Conservation (phyloP, 106 monocot species). For the Narthecium ossifragum region DNA sequence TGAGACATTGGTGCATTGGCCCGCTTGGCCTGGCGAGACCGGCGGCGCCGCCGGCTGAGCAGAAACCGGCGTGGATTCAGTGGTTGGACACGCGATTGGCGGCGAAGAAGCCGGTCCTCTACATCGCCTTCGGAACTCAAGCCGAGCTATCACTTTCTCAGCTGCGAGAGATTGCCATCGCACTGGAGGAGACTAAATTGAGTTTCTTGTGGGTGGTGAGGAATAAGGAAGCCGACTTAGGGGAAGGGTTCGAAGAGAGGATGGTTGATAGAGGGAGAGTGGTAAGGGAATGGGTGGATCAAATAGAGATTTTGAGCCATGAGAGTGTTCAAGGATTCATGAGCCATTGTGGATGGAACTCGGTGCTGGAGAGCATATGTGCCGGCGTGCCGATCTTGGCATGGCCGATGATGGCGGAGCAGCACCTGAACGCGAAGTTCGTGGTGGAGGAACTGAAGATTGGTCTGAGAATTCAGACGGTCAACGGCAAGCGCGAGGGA, state of each 20-base stretch:
- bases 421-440: constrained; percentile 35
- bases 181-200: constrained; percentile 32
- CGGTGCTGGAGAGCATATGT: no score
- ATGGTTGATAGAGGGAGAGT: constrained; percentile 10
- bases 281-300: no score
- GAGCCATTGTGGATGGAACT: constrained; percentile 58
- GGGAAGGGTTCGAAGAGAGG: no score
- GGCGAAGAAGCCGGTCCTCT: constrained; percentile 25
- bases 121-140: constrained; percentile 40
- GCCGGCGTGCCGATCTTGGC: no score
- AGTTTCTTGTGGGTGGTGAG: no score
- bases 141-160: constrained; percentile 32
- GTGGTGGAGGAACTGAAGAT: constrained; percentile 21
- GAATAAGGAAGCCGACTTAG: no score
- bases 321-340: constrained; percentile 27
- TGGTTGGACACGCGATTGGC: constrained; percentile 50
- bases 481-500: no score
- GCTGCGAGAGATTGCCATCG: constrained; percentile 31
- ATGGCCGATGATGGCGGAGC: constrained; percentile 54
- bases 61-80: constrained; percentile 14
- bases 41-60: no score
- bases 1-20: neutral
- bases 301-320: constrained; percentile 25
- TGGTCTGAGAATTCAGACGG: no score
- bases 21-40: no score